These are phyloP conservation scores for Macrophomina phaseolina DNA, from an alignment of 2,329 filamentous ascomycete species.

Conservation along the genomic window DNA sequence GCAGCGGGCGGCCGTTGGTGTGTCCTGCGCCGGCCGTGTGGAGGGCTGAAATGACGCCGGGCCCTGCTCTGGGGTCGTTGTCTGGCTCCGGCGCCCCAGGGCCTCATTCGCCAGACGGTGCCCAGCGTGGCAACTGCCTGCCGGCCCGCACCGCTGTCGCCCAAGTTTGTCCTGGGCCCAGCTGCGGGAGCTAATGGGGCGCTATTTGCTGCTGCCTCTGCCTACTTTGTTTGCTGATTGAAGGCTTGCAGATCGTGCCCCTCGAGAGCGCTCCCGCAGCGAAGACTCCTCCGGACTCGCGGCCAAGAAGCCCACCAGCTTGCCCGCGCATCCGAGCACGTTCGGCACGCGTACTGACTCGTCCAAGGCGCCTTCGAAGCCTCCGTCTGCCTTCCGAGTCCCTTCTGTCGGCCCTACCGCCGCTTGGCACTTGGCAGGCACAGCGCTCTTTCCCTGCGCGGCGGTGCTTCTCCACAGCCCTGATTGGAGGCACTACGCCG, in stretches of 20 bases:
- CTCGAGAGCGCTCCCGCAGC: not conserved
- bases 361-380: not conserved
- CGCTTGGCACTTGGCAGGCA: constrained; percentile 4
- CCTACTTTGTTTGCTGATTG: not conserved
- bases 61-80: not conserved
- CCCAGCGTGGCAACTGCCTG: not conserved
- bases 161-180: not conserved
- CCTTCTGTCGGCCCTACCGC: constrained; percentile 3
- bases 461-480: not conserved
- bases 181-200: not conserved
- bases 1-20: not conserved
- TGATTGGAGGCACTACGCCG: not conserved
- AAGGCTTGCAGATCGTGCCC: too few species aligned
- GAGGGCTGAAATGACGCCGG: not conserved
- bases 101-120: not conserved
- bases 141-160: constrained; percentile 5
- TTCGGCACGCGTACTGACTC: not conserved
- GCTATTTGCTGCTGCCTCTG: not conserved
- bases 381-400: not conserved
- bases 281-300: not conserved
- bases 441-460: not conserved
- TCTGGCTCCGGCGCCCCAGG: not conserved
- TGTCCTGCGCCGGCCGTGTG: not conserved
- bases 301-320: not conserved
- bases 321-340: not conserved